Base-by-base conservation (phyloP, 2,329 filamentous ascomycete species). In the Beauveria sp. region DNA sequence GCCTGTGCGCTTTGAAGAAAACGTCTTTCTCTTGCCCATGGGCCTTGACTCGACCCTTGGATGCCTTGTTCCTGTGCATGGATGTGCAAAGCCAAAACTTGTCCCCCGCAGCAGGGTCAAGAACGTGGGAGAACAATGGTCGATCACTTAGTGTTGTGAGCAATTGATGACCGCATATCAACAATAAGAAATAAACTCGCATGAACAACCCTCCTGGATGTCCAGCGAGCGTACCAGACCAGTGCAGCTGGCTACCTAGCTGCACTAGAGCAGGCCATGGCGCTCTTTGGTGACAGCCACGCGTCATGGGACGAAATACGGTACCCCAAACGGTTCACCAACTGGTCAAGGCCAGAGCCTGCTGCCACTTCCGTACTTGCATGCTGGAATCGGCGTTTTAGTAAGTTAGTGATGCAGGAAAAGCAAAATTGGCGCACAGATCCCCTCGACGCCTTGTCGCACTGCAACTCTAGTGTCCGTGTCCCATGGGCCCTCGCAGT, bases 301-400 rank as follows among this genome's bases (percentile, higher is more conserved):
- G 14, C 58, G 58, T 60, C 58, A 60, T 60, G 58, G 42, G 58
- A 60, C 42, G 58, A 60, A 53, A 53, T n/a, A 48, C 16, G 42
- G 10, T 18, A 34, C 20, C 28, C n/a, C 57, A n/a, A 46, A 60
- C 48, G 24, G 42, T 22, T 24, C 46, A 14, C 40, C 20, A 34
- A 40, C 26, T 60, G 49, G 43, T n/a, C 58, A 53, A 31, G 18
- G 50, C 58, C 34, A 46, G 48, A 26, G 40, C 40, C 42, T 8
- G n/a, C 50, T 60, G 28, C 42, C 49, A 28, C 58, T 54, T 60
- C n/a, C 14, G 50, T 46, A 45, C 18, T n/a, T 49, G 18, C 45
- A 26, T 59, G 48, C 46, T 43, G 46, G 14, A 52, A 52, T n/a
- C 22, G 34, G 57, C 57, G 24, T 28, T 18, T 20, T 53, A 53